Evolutionary conservation across 2,329 filamentous ascomycete species (phyloP).

Genomic region (Nannizziopsis arthrosporioides): DNA sequence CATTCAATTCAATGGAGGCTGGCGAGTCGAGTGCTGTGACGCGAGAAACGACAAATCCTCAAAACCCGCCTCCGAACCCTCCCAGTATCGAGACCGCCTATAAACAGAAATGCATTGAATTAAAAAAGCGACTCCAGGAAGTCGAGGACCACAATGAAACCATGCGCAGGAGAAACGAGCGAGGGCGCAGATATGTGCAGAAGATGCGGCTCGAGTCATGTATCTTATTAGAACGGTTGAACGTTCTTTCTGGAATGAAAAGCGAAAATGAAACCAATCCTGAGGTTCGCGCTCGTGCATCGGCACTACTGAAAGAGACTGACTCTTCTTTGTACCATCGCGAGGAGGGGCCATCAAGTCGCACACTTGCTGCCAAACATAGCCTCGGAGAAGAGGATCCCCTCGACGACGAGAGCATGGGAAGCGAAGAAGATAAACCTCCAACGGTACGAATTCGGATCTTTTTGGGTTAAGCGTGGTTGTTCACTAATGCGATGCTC

Average conservation of each 20-base stretch:
- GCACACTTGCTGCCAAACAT: slow-evolving; percentile 6
- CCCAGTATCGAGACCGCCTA: slow-evolving; percentile 94
- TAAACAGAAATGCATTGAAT: slow-evolving; percentile 87
- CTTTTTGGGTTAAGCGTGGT: no score
- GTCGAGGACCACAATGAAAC: slow-evolving; percentile 86
- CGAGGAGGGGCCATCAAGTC: slow-evolving; percentile 3
- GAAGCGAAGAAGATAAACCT: slow-evolving; percentile 35
- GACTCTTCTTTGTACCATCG: slow-evolving; percentile 7
- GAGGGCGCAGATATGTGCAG: slow-evolving; percentile 73
- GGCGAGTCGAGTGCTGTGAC: slow-evolving; percentile 1
- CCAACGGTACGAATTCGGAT: slow-evolving; percentile 27
- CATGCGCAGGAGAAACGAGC: slow-evolving; percentile 63
- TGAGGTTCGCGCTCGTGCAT: slow-evolving; percentile 28
- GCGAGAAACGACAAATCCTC: slow-evolving; percentile 17
- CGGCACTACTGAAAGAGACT: slow-evolving; percentile 25
- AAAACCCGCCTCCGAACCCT: slow-evolving; percentile 42
- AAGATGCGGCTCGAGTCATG: slow-evolving; percentile 63
- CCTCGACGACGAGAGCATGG: slow-evolving; percentile 34
- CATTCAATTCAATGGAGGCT: slow-evolving; percentile 21
- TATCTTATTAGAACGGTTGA: slow-evolving; percentile 33
- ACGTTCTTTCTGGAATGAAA: slow-evolving; percentile 33
- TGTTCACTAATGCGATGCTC: background rate
- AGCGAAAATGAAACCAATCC: slow-evolving; percentile 23
- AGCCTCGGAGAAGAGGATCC: slow-evolving; percentile 19
- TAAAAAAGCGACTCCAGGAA: slow-evolving; percentile 82